phyloP scores from a whole-genome alignment of 2,329 filamentous ascomycete species.

The Rasamsonia emersonii region DNA sequence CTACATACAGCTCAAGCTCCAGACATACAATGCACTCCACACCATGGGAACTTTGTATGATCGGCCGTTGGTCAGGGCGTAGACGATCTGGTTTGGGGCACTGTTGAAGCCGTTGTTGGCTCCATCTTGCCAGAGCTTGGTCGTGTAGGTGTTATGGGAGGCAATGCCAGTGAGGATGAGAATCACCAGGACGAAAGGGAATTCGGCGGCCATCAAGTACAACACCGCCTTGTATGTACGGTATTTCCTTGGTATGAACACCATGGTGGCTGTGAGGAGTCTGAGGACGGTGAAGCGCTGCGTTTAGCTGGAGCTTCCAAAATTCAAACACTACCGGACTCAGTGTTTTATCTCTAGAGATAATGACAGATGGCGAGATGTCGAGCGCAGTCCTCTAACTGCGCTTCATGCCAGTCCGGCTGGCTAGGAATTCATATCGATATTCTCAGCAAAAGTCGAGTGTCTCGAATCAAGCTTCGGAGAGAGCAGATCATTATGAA shows the following conservation, averaged over 20 bases:
- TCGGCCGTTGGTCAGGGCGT: constrained; percentile 51
- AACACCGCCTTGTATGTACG: constrained; percentile 44
- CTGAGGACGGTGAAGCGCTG: too few relatives aligned
- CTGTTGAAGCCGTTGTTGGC: constrained; percentile 56
- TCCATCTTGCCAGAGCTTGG: constrained; percentile 54
- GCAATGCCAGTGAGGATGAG: constrained; percentile 55
- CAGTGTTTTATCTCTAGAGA: too few relatives aligned
- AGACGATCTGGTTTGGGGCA: constrained; percentile 47
- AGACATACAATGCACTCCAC: constrained; percentile 53
- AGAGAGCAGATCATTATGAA: too few relatives aligned
- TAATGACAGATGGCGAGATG: too few relatives aligned
- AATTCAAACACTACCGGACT: too few relatives aligned
- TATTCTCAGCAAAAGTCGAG: too few relatives aligned
- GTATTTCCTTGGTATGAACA: constrained; percentile 48
- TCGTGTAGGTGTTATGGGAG: constrained; percentile 52
- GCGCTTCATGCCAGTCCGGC: constrained; percentile 26
- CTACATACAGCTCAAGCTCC: too few relatives aligned
- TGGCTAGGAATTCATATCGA: constrained; percentile 26
- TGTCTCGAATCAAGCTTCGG: too few relatives aligned
- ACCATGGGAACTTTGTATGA: constrained; percentile 46
- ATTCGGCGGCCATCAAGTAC: constrained; percentile 46
- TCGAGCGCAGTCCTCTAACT: too few relatives aligned
- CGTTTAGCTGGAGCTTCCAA: too few relatives aligned
- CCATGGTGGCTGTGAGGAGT: constrained; percentile 16
- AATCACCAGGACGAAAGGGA: constrained; percentile 49